A percentile compares a stretch with the other conserved stretches of the same genome.
phyloP scores from a whole-genome alignment of 352 stramenopile species.

The Hyaloperonospora arabidopsidis region DNA sequence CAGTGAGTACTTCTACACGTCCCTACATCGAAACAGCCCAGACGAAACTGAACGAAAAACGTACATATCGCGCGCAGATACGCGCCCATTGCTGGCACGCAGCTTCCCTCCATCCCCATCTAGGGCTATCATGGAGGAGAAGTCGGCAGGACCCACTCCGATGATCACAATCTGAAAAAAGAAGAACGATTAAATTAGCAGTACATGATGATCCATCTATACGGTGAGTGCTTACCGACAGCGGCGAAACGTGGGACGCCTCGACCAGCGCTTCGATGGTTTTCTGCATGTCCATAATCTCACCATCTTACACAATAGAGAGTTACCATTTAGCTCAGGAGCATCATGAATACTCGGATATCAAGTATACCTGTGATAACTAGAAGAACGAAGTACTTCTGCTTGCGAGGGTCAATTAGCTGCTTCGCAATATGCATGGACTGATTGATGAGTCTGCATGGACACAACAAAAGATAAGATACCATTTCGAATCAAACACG shows the following conservation, averaged over 20 bases:
- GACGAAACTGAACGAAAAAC: slow-evolving; percentile 5
- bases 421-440: slow-evolving; percentile 39
- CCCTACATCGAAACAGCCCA: too few species aligned
- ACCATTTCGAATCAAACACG: neutral
- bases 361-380: slow-evolving; percentile 55
- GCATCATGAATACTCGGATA: neutral
- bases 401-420: slow-evolving; percentile 38
- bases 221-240: slow-evolving; percentile 29
- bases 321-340: slow-evolving; percentile 1
- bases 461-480: slow-evolving; percentile 8
- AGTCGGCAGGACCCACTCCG: slow-evolving; percentile 62
- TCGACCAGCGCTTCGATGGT: slow-evolving; percentile 54
- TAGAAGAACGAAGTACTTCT: slow-evolving; percentile 83
- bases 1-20: slow-evolving; percentile 1
- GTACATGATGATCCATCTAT: neutral
- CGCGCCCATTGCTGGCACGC: slow-evolving; percentile 28
- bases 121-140: slow-evolving; percentile 55
- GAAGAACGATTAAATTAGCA: slow-evolving; percentile 5
- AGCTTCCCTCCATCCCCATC: slow-evolving; percentile 54
- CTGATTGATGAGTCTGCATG: slow-evolving; percentile 42
- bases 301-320: slow-evolving; percentile 38
- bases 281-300: slow-evolving; percentile 82
- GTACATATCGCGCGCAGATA: slow-evolving; percentile 53
- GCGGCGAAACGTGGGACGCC: slow-evolving; percentile 39
- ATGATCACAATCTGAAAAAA: slow-evolving; percentile 64